phyloP scores from a whole-genome alignment of 202 grass and related monocot species.

The Brachypodium distachyon region DNA sequence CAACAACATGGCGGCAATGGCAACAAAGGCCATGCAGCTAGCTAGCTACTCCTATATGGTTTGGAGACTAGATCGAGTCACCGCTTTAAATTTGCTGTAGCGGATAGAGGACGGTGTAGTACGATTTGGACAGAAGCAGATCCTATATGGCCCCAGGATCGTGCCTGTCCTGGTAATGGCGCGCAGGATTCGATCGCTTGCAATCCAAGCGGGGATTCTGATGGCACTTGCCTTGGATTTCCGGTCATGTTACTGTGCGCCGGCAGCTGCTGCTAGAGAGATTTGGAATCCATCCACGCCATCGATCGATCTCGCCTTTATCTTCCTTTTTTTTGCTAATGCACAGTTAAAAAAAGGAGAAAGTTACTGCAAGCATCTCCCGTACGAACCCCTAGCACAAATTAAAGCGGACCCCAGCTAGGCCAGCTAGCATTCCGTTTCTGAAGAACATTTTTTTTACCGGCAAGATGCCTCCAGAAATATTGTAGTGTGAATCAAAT shows the following conservation, averaged over 20 bases:
- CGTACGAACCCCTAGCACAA: no score
- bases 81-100: slow-evolving; percentile 25
- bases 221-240: slow-evolving; percentile 45
- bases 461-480: no score
- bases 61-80: neutral
- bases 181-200: slow-evolving; percentile 40
- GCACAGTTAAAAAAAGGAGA: slow-evolving; percentile 6
- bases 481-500: no score
- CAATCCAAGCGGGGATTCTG: slow-evolving; percentile 46
- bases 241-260: slow-evolving; percentile 17
- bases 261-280: neutral
- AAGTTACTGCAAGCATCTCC: neutral
- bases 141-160: slow-evolving; percentile 31
- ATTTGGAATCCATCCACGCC: slow-evolving; percentile 31
- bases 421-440: neutral
- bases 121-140: slow-evolving; percentile 28
- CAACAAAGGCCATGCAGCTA: neutral
- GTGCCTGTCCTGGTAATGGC: slow-evolving; percentile 44
- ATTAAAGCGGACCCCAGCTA: no score
- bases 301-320: slow-evolving; percentile 15
- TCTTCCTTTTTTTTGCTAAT: neutral
- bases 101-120: slow-evolving; percentile 4
- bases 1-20: neutral
- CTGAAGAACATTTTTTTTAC: no score
- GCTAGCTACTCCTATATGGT: neutral